These are phyloP conservation scores for Terfezia boudieri DNA, from an alignment of 495 filamentous ascomycete genomes.

Conservation along the genomic window DNA sequence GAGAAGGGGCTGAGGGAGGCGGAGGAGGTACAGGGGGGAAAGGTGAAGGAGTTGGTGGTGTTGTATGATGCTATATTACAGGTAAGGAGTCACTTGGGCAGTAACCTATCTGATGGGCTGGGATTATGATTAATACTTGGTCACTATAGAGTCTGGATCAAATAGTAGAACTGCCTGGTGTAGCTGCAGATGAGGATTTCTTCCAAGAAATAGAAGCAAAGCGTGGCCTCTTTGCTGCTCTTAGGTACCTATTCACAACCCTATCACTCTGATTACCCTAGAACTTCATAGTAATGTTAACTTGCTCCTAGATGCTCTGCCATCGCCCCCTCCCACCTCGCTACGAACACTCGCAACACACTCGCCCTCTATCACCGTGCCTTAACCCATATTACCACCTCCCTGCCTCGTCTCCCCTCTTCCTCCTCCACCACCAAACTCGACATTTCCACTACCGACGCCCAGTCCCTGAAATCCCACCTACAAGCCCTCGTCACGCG, in stretches of 20 bases:
- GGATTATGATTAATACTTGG: background rate
- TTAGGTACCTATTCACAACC: conserved; percentile 36
- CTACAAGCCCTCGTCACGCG: conserved; percentile 48
- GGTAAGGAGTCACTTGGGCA: conserved; percentile 5
- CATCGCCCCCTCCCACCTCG: conserved; percentile 61
- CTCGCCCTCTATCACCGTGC: conserved; percentile 64
- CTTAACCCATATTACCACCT: conserved; percentile 15
- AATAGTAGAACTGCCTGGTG: conserved; percentile 68
- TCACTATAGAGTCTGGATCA: conserved; percentile 54
- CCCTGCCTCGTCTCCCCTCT: conserved; percentile 21
- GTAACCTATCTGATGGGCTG: background rate
- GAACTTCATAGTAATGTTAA: too few species aligned
- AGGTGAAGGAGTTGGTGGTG: conserved; percentile 66
- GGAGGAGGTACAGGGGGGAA: conserved; percentile 41
- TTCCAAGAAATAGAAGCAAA: conserved; percentile 55
- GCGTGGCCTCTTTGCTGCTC: conserved; percentile 61
- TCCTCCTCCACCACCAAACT: conserved; percentile 20
- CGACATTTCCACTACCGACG: conserved; percentile 34
- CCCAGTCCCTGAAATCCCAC: conserved; percentile 32
- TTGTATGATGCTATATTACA: conserved; percentile 83
- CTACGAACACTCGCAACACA: conserved; percentile 55
- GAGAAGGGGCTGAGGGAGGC: conserved; percentile 25
- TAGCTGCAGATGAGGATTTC: conserved; percentile 65
- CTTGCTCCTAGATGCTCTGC: conserved; percentile 42
- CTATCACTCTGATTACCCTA: too few species aligned